phyloP scores from a whole-genome alignment of 2,329 filamentous ascomycete species.

The Fusarium poae region DNA sequence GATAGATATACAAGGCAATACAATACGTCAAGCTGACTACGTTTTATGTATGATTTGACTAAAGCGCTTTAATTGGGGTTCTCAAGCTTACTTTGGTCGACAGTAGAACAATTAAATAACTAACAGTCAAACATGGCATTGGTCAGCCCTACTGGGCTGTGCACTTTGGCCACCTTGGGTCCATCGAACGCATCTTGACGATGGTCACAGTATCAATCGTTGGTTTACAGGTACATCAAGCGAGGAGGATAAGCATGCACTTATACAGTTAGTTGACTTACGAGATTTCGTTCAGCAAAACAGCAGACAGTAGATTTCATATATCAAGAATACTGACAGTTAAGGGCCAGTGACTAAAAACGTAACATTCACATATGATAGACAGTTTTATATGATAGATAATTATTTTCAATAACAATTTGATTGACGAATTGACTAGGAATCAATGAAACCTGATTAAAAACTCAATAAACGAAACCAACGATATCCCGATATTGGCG shows the following conservation, averaged over 20 bases:
- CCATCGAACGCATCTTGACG: not conserved
- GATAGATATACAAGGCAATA: slow-evolving; percentile 3
- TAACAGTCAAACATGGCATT: slow-evolving; percentile 1
- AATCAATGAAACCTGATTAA: slow-evolving; percentile 37
- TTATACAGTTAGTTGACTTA: no score
- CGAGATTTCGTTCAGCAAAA: no score
- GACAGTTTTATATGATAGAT: no score
- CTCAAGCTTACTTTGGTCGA: not conserved
- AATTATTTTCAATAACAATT: slow-evolving; percentile 10
- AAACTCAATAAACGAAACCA: slow-evolving; percentile 35
- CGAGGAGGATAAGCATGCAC: not conserved
- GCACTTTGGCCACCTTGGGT: not conserved
- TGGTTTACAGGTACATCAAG: not conserved
- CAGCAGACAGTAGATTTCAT: no score
- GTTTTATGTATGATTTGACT: slow-evolving; percentile 5
- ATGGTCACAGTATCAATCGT: not conserved
- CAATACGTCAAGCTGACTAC: slow-evolving; percentile 8
- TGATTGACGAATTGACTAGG: slow-evolving; percentile 16
- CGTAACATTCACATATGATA: not conserved
- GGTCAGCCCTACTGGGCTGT: slow-evolving; percentile 14
- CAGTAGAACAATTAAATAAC: not conserved
- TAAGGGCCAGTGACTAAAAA: not conserved
- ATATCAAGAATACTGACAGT: not conserved
- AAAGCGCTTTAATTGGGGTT: not conserved
- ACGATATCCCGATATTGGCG: slow-evolving; percentile 40